Conservation (phyloP, 2,329 filamentous ascomycete species). For the Colletotrichum cuscutae region DNA sequence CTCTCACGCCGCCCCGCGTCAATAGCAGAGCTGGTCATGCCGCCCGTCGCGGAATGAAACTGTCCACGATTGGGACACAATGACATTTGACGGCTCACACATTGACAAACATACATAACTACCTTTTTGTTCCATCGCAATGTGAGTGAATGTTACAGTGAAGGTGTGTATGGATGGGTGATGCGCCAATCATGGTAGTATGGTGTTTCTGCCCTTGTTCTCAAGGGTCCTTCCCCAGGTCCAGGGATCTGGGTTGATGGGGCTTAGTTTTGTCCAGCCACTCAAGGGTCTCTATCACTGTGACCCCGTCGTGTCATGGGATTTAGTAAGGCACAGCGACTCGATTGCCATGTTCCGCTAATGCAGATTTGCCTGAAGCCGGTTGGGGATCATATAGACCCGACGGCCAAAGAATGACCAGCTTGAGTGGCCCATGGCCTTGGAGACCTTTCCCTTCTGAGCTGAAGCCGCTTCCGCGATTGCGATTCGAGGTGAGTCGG, state of each 20-base stretch:
- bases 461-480: not conserved
- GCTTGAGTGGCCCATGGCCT: not conserved
- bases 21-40: conserved; percentile 8
- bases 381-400: not conserved
- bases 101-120: conserved; percentile 22
- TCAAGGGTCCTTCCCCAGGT: not conserved
- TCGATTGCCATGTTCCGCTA: not conserved
- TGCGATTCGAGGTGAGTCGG: not conserved
- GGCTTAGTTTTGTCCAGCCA: not conserved
- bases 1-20: conserved; percentile 7
- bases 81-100: conserved; percentile 27
- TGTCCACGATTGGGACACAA: conserved; percentile 13
- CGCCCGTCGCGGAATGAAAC: conserved; percentile 1
- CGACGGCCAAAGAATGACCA: not conserved
- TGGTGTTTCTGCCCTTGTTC: not conserved
- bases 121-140: not conserved
- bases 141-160: not conserved
- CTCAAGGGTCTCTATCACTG: not conserved
- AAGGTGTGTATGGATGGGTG: not conserved
- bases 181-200: not conserved
- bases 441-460: not conserved
- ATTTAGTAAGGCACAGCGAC: not conserved
- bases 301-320: not conserved
- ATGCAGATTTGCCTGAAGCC: not conserved
- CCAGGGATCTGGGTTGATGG: not conserved